Conservation (phyloP, 2,329 filamentous ascomycete genomes). For the Cladosporium sp. region DNA sequence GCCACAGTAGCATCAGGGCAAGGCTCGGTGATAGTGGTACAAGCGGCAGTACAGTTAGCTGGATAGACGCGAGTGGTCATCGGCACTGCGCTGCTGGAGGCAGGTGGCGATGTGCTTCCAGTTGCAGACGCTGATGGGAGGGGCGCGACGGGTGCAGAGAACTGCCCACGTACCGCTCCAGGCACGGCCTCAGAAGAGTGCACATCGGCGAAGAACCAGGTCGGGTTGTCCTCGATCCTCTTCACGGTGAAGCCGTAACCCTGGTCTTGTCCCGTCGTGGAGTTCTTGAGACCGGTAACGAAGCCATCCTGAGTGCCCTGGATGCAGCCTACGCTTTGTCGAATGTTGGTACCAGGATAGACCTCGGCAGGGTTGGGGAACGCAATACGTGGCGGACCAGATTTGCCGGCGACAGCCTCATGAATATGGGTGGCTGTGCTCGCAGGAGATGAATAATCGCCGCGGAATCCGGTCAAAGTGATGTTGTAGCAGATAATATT, state of each 20-base stretch:
- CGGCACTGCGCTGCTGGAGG: neutral
- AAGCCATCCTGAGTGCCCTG: slow-evolving; percentile 41
- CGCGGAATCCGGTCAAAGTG: slow-evolving; percentile 50
- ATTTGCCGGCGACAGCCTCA: slow-evolving; percentile 46
- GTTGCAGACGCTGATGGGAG: neutral
- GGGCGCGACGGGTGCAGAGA: neutral
- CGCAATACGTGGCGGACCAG: slow-evolving; percentile 54
- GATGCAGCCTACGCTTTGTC: slow-evolving; percentile 45
- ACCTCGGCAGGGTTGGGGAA: slow-evolving; percentile 50
- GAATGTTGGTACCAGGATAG: slow-evolving; percentile 38
- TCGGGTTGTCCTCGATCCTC: slow-evolving; percentile 54
- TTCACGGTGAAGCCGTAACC: slow-evolving; percentile 52
- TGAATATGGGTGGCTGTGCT: slow-evolving; percentile 59
- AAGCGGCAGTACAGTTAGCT: slow-evolving; percentile 7
- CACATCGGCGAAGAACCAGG: slow-evolving; percentile 54
- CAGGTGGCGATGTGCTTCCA: neutral
- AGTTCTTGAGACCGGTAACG: slow-evolving; percentile 43
- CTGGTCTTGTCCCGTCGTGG: slow-evolving; percentile 44
- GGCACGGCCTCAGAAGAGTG: slow-evolving; percentile 52
- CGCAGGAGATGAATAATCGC: slow-evolving; percentile 53
- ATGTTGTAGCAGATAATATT: slow-evolving; percentile 43
- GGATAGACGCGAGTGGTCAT: slow-evolving; percentile 5
- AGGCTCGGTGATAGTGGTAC: slow-evolving; percentile 9
- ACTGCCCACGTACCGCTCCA: slow-evolving; percentile 55
- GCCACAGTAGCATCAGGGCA: slow-evolving; percentile 2